Conservation (phyloP, 2,329 filamentous ascomycete genomes). For the Penicillium sp. region DNA sequence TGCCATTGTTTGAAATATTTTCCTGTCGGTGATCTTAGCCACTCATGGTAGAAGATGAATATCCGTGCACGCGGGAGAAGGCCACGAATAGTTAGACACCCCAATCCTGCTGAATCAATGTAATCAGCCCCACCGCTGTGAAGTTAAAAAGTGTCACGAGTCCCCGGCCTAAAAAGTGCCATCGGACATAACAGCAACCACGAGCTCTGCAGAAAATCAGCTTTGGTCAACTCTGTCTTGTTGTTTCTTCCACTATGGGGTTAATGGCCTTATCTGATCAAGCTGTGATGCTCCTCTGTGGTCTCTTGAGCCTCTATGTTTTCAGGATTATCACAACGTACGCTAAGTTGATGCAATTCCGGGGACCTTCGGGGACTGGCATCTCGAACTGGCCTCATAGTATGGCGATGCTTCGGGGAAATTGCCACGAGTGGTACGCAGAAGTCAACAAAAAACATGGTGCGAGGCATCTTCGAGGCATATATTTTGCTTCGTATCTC, state of each 20-base stretch:
- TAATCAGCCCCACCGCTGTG: no score
- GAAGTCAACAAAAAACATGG: conserved; percentile 17
- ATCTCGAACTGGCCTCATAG: conserved; percentile 21
- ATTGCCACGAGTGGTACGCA: conserved; percentile 21
- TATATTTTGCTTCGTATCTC: background rate
- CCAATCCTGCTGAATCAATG: no score
- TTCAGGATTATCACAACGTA: conserved; percentile 3
- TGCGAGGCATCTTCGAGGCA: conserved; percentile 1
- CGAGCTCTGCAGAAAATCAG: background rate
- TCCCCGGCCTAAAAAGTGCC: background rate
- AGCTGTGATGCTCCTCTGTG: conserved; percentile 1
- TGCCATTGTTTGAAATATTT: no score
- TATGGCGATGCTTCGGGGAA: conserved; percentile 13
- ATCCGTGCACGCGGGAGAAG: no score
- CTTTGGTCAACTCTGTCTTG: background rate
- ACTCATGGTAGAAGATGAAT: no score
- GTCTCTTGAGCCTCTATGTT: conserved; percentile 11
- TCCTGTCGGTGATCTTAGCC: no score
- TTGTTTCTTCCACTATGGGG: conserved; percentile 1
- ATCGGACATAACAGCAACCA: background rate
- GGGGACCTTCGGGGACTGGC: conserved; percentile 11
- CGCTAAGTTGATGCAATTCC: conserved; percentile 10
- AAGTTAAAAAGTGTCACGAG: no score
- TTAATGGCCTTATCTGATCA: background rate
- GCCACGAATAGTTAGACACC: no score